Evolutionary conservation across 257 asterid species (phyloP).

Genomic region (Penstemon newberryi): DNA sequence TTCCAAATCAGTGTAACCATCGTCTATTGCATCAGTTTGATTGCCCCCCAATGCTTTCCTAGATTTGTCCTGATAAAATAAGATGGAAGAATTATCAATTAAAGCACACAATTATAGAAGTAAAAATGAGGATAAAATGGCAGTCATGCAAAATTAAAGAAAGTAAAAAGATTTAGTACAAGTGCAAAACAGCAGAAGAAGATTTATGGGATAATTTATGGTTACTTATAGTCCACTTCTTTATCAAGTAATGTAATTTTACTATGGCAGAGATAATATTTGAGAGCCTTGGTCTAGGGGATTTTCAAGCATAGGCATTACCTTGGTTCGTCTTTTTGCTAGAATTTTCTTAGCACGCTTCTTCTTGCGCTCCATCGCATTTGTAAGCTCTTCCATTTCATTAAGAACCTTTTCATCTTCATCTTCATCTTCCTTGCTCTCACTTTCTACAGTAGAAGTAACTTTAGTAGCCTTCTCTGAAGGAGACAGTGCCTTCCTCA

Average conservation of each 20-base stretch:
- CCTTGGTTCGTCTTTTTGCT: slow-evolving; percentile 83
- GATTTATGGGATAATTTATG: not conserved
- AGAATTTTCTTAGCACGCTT: slow-evolving; percentile 63
- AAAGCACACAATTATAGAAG: slow-evolving; percentile 8
- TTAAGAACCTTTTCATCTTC: slow-evolving; percentile 71
- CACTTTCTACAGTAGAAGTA: slow-evolving; percentile 41
- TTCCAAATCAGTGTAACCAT: slow-evolving; percentile 75
- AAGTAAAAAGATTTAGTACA: not conserved
- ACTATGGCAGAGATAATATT: not conserved
- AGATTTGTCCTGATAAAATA: slow-evolving; percentile 69
- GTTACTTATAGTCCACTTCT: not conserved
- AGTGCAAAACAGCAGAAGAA: not conserved
- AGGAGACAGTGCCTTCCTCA: slow-evolving; percentile 83
- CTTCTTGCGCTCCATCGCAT: slow-evolving; percentile 83
- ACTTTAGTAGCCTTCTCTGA: slow-evolving; percentile 49
- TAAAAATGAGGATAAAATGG: slow-evolving; percentile 1
- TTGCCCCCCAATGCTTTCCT: slow-evolving; percentile 87
- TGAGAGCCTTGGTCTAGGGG: not conserved
- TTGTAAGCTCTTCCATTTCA: slow-evolving; percentile 83
- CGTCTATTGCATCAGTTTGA: slow-evolving; percentile 66
- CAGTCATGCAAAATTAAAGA: not conserved
- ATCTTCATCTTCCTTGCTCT: slow-evolving; percentile 61
- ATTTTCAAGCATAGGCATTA: slow-evolving; percentile 23
- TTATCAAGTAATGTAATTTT: not conserved
- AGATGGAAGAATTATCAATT: slow-evolving; percentile 16